Percentiles rank a stretch among this genome's conserved stretches.
These are phyloP conservation scores for Diaporthe sp. DNA, from an alignment of 2,329 filamentous ascomycete species.

Conservation along the genomic window DNA sequence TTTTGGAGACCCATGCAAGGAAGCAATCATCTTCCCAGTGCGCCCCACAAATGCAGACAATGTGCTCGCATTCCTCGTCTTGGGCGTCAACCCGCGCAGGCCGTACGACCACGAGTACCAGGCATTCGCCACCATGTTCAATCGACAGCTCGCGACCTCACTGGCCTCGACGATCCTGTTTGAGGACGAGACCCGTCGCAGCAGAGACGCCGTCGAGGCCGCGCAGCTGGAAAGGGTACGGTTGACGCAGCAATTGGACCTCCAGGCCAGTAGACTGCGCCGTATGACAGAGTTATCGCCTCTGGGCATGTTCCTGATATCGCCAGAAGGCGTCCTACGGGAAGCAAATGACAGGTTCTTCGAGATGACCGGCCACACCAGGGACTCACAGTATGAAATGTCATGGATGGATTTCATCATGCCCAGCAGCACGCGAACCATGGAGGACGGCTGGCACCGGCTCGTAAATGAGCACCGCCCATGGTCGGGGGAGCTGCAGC, in stretches of 20 bases:
- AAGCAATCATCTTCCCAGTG: constrained; percentile 73
- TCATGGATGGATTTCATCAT: constrained; percentile 58
- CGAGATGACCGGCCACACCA: constrained; percentile 59
- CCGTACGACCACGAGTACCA: constrained; percentile 76
- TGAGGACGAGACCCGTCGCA: constrained; percentile 73
- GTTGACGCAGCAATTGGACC: constrained; percentile 51
- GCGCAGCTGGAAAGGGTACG: constrained; percentile 53
- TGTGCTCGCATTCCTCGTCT: constrained; percentile 72
- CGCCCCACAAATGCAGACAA: constrained; percentile 70
- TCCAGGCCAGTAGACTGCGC: constrained; percentile 54
- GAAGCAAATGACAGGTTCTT: constrained; percentile 63
- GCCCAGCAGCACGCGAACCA: constrained; percentile 50
- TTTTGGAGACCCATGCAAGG: constrained; percentile 67
- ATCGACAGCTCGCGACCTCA: constrained; percentile 69
- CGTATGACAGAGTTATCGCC: constrained; percentile 56
- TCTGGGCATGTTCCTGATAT: constrained; percentile 56
- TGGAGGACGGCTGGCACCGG: constrained; percentile 56
- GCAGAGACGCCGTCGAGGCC: constrained; percentile 52
- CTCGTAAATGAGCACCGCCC: constrained; percentile 52
- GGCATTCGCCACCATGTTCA: constrained; percentile 65
- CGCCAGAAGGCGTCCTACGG: constrained; percentile 56
- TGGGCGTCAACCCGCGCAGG: constrained; percentile 73
- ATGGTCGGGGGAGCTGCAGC: constrained; percentile 58
- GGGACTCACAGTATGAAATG: constrained; percentile 55
- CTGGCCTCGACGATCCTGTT: constrained; percentile 75